Evolutionary conservation across 305 asterid genomes (phyloP).

Genomic region (Coffea humblotiana): DNA sequence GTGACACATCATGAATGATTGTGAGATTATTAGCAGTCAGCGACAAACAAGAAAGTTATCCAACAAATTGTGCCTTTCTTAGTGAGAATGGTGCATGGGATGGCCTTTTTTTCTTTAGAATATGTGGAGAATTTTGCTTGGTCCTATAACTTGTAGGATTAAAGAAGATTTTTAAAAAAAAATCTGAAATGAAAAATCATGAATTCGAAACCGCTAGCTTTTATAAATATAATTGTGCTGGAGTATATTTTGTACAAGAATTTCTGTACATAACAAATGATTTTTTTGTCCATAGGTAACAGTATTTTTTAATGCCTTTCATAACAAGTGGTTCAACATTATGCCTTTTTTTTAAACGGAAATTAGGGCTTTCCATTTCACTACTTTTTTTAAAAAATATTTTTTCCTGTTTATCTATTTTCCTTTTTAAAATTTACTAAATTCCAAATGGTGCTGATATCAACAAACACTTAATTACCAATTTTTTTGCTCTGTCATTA

Average conservation of each 20-base stretch:
- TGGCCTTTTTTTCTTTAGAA: neutral
- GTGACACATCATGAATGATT: conserved; percentile 23
- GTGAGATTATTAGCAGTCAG: conserved; percentile 12
- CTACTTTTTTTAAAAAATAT: too few species aligned
- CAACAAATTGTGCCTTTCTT: conserved; percentile 7
- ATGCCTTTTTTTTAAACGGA: too few species aligned
- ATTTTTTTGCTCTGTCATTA: too few species aligned
- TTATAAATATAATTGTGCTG: too few species aligned
- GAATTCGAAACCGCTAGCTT: neutral
- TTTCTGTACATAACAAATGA: too few species aligned
- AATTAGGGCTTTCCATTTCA: too few species aligned
- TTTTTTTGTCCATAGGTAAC: too few species aligned
- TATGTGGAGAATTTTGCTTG: neutral
- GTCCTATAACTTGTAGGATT: neutral
- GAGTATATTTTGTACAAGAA: too few species aligned
- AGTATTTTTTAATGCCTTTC: too few species aligned
- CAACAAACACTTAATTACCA: neutral
- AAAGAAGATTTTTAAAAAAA: too few species aligned
- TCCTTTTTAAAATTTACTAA: neutral
- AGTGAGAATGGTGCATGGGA: neutral
- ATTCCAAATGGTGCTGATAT: neutral
- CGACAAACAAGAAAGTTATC: conserved; percentile 16
- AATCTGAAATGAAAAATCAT: neutral
- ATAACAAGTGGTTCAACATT: too few species aligned
- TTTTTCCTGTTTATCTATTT: too few species aligned